These are phyloP conservation scores for Lodderomyces parapsilosis DNA, from an alignment of 1,139 yeast genomes.

Conservation along the genomic window DNA sequence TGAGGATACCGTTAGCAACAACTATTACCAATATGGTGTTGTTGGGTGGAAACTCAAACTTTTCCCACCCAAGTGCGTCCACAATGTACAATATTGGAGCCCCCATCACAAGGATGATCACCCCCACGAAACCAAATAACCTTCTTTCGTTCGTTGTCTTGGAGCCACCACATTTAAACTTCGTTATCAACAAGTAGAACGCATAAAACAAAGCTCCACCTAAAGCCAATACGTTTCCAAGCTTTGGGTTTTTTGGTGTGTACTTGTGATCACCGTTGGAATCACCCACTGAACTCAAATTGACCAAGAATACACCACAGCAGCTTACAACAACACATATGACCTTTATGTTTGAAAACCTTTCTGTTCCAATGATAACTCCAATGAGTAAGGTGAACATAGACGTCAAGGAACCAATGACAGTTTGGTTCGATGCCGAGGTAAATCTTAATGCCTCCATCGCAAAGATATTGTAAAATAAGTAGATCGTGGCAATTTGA, in stretches of 20 bases:
- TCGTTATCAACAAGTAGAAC: slow-evolving; percentile 42
- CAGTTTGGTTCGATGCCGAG: slow-evolving; percentile 54
- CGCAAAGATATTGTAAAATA: slow-evolving; percentile 36
- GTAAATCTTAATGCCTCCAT: slow-evolving; percentile 47
- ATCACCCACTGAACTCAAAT: slow-evolving; percentile 31
- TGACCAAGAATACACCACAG: slow-evolving; percentile 48
- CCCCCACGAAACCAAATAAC: slow-evolving; percentile 49
- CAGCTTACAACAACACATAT: slow-evolving; percentile 46
- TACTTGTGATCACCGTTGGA: slow-evolving; percentile 21
- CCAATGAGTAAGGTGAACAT: slow-evolving; percentile 51
- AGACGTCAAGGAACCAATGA: slow-evolving; percentile 51
- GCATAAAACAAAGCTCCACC: slow-evolving; percentile 50
- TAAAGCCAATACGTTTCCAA: slow-evolving; percentile 49
- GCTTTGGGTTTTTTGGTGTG: slow-evolving; percentile 36
- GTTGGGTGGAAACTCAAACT: slow-evolving; percentile 40
- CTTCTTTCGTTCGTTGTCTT: slow-evolving; percentile 46
- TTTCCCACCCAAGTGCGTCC: slow-evolving; percentile 36
- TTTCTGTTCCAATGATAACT: slow-evolving; percentile 37
- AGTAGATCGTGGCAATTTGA: slow-evolving; percentile 44
- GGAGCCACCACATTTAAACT: slow-evolving; percentile 40
- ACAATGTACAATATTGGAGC: slow-evolving; percentile 36
- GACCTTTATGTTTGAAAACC: slow-evolving; percentile 40
- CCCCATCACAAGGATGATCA: slow-evolving; percentile 37
- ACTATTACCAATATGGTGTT: slow-evolving; percentile 32
- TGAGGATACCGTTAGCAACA: slow-evolving; percentile 42